Evolutionary conservation across 257 asterid genomes (phyloP).

Genomic region (Euphrasia confusa): DNA sequence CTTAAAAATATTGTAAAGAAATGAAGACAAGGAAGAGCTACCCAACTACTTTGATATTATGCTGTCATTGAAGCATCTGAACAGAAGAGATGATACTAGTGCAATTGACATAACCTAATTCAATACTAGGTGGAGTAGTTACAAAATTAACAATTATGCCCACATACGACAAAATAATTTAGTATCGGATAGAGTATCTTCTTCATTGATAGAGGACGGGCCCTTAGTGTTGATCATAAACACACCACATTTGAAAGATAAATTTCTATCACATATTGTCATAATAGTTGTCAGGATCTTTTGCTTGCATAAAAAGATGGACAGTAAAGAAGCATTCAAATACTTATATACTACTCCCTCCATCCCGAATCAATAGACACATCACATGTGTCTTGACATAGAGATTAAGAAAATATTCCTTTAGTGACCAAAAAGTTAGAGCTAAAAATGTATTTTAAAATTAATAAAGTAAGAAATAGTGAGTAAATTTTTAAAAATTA

Average conservation of each 20-base stretch:
- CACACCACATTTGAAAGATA: constrained; percentile 10
- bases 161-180: not conserved
- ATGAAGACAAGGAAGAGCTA: constrained; percentile 6
- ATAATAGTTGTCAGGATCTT: constrained; percentile 9
- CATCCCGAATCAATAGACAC: too few species aligned
- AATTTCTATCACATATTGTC: constrained; percentile 7
- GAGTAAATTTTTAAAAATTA: too few species aligned
- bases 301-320: constrained; percentile 9
- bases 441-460: too few species aligned
- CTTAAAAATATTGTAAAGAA: constrained; percentile 4
- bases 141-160: constrained; percentile 11
- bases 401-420: too few species aligned
- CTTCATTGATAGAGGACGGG: constrained; percentile 7
- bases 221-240: not conserved
- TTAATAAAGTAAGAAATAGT: too few species aligned
- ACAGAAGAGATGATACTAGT: not conserved
- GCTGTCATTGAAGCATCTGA: not conserved
- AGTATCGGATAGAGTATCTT: constrained; percentile 15
- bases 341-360: not conserved
- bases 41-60: not conserved
- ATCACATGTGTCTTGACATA: too few species aligned
- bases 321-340: not conserved
- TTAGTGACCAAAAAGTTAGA: too few species aligned
- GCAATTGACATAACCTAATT: constrained; percentile 17
- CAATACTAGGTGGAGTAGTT: constrained; percentile 4